Evolutionary conservation across 2,329 filamentous ascomycete genomes (phyloP).

Genomic region (Xylariomycetidae sp.): DNA sequence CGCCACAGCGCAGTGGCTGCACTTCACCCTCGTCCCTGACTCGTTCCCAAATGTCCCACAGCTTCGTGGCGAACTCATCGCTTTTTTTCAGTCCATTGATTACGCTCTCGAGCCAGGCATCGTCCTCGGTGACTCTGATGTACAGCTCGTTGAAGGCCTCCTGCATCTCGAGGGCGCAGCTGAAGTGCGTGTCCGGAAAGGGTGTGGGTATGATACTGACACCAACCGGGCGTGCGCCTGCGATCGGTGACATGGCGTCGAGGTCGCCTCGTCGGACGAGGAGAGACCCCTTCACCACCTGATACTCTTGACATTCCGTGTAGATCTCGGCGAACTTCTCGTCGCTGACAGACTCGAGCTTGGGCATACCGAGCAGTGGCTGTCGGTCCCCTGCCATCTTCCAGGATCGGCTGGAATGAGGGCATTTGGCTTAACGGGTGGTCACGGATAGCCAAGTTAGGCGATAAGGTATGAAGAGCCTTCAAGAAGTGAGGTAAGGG

Average conservation of each 20-base stretch:
- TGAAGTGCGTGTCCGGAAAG: constrained; percentile 8
- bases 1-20: constrained; percentile 29
- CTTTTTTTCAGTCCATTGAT: constrained; percentile 26
- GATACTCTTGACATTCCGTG: constrained; percentile 11
- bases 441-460: no score
- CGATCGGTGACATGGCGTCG: constrained; percentile 6
- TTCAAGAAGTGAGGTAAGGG: no score
- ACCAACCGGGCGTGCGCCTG: constrained; percentile 8
- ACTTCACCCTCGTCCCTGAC: constrained; percentile 22
- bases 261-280: constrained; percentile 6
- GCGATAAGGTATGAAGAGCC: no score
- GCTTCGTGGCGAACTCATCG: constrained; percentile 27
- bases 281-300: constrained; percentile 10
- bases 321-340: constrained; percentile 6
- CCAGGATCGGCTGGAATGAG: no score
- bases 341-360: no score
- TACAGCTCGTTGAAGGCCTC: constrained; percentile 12
- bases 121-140: constrained; percentile 22
- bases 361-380: no score
- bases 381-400: constrained; percentile 11
- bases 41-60: constrained; percentile 32
- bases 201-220: constrained; percentile 9
- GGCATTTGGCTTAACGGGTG: no score
- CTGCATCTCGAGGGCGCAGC: constrained; percentile 8
- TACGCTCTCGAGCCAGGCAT: constrained; percentile 28